These are phyloP conservation scores for Globisporangium rhizosaccharum DNA, from an alignment of 352 stramenopile genomes.

Conservation along the genomic window DNA sequence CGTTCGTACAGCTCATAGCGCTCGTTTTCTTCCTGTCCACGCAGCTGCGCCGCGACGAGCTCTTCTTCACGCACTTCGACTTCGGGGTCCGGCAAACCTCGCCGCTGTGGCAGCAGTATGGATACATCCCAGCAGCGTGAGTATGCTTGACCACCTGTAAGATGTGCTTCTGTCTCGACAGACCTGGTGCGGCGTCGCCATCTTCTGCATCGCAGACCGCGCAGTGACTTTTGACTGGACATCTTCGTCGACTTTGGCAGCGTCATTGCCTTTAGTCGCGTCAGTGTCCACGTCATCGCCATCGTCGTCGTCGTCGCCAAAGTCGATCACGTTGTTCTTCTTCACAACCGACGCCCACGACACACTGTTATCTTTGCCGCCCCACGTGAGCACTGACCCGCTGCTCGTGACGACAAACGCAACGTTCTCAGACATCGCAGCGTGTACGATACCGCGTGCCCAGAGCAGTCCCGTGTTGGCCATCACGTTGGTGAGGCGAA, in stretches of 20 bases:
- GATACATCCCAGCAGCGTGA: neutral
- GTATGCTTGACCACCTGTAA: neutral
- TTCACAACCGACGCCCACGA: slow-evolving; percentile 35
- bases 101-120: slow-evolving; percentile 20
- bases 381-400: slow-evolving; percentile 88
- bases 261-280: slow-evolving; percentile 23
- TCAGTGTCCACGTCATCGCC: neutral
- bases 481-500: slow-evolving; percentile 65
- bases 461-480: slow-evolving; percentile 89
- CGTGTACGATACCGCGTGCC: slow-evolving; percentile 80
- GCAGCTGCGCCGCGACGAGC: slow-evolving; percentile 35
- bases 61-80: slow-evolving; percentile 43
- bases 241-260: slow-evolving; percentile 1
- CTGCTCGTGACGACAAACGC: slow-evolving; percentile 82
- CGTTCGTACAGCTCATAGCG: slow-evolving; percentile 41
- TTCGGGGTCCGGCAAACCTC: slow-evolving; percentile 31
- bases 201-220: slow-evolving; percentile 48
- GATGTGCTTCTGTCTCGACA: neutral
- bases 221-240: slow-evolving; percentile 30
- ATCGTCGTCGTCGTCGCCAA: slow-evolving; percentile 14
- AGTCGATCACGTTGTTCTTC: neutral
- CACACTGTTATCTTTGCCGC: slow-evolving; percentile 47
- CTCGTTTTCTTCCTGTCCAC: slow-evolving; percentile 43
- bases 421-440: slow-evolving; percentile 77
- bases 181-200: slow-evolving; percentile 38